Base-by-base conservation (phyloP, 108 stramenopile species). In the Fistulifera solaris region DNA sequence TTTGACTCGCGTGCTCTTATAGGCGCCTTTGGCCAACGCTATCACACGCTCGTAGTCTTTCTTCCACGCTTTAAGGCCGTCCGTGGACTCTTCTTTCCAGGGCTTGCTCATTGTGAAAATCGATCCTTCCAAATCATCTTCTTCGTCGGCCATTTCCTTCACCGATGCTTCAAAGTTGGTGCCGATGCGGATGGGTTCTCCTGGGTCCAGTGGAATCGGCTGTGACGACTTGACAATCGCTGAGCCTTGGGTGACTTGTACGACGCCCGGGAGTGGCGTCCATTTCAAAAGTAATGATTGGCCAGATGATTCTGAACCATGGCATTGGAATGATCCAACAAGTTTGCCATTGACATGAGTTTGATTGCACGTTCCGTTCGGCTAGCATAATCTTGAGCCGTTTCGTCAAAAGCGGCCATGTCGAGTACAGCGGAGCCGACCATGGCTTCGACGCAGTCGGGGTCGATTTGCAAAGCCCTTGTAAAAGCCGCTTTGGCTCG, bases 251-350 rank as follows among this genome's bases (percentile, higher is more conserved):
- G 56, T 60, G 39, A 86, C 73, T 16, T 45, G 44, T 10, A 80
- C 82, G 1, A 80, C 82, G 23, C 92, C 87, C 10, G 78, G 54
- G 26, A 85, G 63, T 8, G 81, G 79, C 11, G 80, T 84, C 91
- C 90, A 95, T 45, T 84, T 93, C 81, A 90, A 65, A 95, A 95
- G 56, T 92, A 95, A 70, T 95, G 92, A 77, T 95, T 94, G 38
- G 94, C 94, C 53, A 95, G 73, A 77, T 95, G 94, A 70, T 95
- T 95, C 48, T 92, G 89, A 4, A 92, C 94, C 90, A 92, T 91
- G 44, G 92, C 85, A 68, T 92, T 92, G 48, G 74, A 72, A 50
- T 75, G 71, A 65, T 94, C 92, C n/a, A 88, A 50, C 41, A 89
- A 65, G 57, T 92, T 87, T 51, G 94, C 94, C 86, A 86, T 89